A percentile compares a stretch with the other conserved stretches of the same genome.
Conservation (phyloP, 305 asterid species). For the Rubia balearica region DNA sequence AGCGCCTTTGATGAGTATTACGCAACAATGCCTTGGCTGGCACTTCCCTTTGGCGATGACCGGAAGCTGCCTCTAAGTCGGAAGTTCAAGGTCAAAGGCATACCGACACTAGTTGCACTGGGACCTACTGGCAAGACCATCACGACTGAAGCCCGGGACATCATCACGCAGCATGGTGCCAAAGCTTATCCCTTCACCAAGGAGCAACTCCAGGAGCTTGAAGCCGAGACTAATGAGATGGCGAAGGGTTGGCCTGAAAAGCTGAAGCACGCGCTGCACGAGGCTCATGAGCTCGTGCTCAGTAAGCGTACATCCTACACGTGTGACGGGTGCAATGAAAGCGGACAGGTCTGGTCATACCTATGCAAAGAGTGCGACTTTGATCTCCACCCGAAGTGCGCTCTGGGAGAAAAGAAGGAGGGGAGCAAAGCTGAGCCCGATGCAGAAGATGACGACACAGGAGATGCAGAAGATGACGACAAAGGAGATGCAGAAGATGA, state of each 20-base stretch:
- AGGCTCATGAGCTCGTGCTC: slow-evolving; percentile 57
- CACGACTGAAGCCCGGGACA: slow-evolving; percentile 48
- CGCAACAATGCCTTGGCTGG: slow-evolving; percentile 85
- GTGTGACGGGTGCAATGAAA: slow-evolving; percentile 59
- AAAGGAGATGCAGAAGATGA: neutral
- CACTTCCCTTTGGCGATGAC: slow-evolving; percentile 69
- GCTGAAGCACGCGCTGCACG: slow-evolving; percentile 32
- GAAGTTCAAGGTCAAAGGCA: slow-evolving; percentile 64
- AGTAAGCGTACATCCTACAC: slow-evolving; percentile 30
- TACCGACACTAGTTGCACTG: slow-evolving; percentile 62
- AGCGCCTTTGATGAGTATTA: slow-evolving; percentile 63
- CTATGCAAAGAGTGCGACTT: slow-evolving; percentile 51
- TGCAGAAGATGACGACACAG: slow-evolving; percentile 2
- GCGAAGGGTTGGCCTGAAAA: slow-evolving; percentile 70
- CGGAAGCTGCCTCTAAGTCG: slow-evolving; percentile 49
- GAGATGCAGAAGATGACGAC: neutral
- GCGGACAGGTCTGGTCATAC: slow-evolving; percentile 58
- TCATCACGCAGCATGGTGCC: slow-evolving; percentile 49
- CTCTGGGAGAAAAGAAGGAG: slow-evolving; percentile 25
- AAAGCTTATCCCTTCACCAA: slow-evolving; percentile 71
- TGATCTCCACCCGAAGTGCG: slow-evolving; percentile 67
- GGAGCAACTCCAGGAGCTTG: slow-evolving; percentile 70
- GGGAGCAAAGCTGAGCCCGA: neutral
- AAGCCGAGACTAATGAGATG: slow-evolving; percentile 48
- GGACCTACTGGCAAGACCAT: slow-evolving; percentile 66